Percentiles rank a stretch among this genome's conserved stretches.
Conservation (phyloP, 148 eudicot genomes). For the Linanthus parryae region DNA sequence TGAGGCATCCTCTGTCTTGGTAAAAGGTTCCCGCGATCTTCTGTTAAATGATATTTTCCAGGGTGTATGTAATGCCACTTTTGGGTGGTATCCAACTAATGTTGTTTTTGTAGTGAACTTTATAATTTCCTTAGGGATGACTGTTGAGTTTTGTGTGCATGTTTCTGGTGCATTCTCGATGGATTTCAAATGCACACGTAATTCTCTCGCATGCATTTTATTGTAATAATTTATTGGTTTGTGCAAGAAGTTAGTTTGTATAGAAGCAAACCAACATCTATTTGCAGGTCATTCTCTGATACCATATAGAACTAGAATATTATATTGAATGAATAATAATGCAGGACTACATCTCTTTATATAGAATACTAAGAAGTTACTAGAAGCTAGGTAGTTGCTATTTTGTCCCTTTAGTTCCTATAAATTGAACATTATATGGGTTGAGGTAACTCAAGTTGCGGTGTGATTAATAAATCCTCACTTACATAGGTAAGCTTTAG, state of each 20-base stretch:
- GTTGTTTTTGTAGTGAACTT: constrained; percentile 98
- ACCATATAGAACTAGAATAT: too few relatives aligned
- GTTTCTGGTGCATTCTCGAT: constrained; percentile 98
- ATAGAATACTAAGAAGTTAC: too few relatives aligned
- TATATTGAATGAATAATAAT: too few relatives aligned
- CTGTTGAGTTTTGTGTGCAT: constrained; percentile 98
- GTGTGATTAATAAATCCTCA: constrained; percentile 1
- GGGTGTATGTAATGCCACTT: constrained; percentile 98
- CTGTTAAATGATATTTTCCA: constrained; percentile 21
- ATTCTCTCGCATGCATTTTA: not conserved
- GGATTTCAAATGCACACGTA: too few relatives aligned
- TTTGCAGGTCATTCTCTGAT: too few relatives aligned
- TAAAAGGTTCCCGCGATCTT: too few relatives aligned
- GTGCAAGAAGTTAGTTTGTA: too few relatives aligned
- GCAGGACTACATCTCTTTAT: too few relatives aligned
- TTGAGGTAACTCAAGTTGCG: not conserved
- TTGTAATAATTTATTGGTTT: not conserved
- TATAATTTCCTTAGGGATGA: constrained; percentile 91
- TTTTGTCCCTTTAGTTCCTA: too few relatives aligned
- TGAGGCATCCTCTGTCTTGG: too few relatives aligned
- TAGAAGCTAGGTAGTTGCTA: too few relatives aligned
- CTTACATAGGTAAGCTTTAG: constrained; percentile 40
- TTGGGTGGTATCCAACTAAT: constrained; percentile 87
- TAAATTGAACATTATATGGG: not conserved
- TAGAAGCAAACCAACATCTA: too few relatives aligned